Evolutionary conservation across 2,329 filamentous ascomycete species (phyloP), one percentile per base, ranked within the genome.

Genomic region (Scytalidium lignicola): DNA sequence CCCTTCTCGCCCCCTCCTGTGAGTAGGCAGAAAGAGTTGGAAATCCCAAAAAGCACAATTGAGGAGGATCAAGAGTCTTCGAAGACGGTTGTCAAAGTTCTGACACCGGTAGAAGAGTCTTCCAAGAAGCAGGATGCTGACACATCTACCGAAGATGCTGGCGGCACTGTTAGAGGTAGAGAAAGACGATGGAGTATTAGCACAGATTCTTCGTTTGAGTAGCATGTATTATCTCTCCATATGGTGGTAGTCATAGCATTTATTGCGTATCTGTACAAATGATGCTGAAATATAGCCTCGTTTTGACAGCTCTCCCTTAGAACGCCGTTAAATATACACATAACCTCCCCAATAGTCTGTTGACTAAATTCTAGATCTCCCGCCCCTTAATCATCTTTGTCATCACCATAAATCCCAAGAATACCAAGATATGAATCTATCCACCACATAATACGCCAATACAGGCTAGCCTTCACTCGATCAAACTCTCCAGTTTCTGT

Each of bases 401-500:
- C 55, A 2, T 48, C 52, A 9, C 71, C 70, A 57, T 83, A 80
- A 19, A 79, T 74, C 40, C 74, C 74, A 62, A 84, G 84, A 37
- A 83, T 68, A 3, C 73, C 69, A 59, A 83, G 81, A 47, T 73
- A 74, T 17, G 71, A 69, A 59, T 85, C 82, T 20, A 85, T 68
- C 70, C 74, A 82, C 70, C 77, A 85, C 57, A 85, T 79, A 41
- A 85, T 60, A 65, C 79, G 80, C 82, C 82, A 86, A 68, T 85
- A 86, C 52, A 85, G 66, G 52, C 80, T 85, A 10, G 82, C 82
- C 42, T 71, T 71, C 40, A 80, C 79, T 74, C 83, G 87, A 66
- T 96, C 91, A 58, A 96, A 91, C 40, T 82, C 82, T 50, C 88
- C 88, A 41, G 78, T 74, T 47, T 90, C 86, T 47, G 77, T 85